Conservation (phyloP, 306 rosid species). For the Lupinus albus region DNA sequence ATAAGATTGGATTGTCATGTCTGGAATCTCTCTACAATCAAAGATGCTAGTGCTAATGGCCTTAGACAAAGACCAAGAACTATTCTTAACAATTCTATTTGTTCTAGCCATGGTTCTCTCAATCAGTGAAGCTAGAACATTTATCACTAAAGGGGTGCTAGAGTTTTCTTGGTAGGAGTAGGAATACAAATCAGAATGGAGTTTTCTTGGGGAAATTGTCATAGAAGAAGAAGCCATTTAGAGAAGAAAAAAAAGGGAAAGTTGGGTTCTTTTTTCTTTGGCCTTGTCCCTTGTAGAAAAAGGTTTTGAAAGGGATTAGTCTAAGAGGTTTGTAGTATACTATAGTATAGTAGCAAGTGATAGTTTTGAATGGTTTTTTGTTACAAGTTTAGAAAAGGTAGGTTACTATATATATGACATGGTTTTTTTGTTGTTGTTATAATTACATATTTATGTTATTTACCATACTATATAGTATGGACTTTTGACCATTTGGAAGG, state of each 20-base stretch:
- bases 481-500: slow-evolving; percentile 67
- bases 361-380: slow-evolving; percentile 22
- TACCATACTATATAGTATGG: too few species aligned
- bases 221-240: slow-evolving; percentile 50
- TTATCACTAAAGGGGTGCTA: slow-evolving; percentile 64
- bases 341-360: slow-evolving; percentile 12
- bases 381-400: not conserved
- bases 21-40: slow-evolving; percentile 78
- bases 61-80: slow-evolving; percentile 50
- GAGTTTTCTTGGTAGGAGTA: slow-evolving; percentile 68
- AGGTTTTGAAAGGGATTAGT: slow-evolving; percentile 5
- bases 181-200: slow-evolving; percentile 74
- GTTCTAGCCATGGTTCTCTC: slow-evolving; percentile 86
- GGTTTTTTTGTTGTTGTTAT: too few species aligned
- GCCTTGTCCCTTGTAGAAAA: not conserved
- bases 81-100: slow-evolving; percentile 63
- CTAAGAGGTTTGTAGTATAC: not conserved
- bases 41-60: slow-evolving; percentile 56
- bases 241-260: slow-evolving; percentile 29
- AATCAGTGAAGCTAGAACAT: slow-evolving; percentile 81
- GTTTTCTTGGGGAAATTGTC: slow-evolving; percentile 79
- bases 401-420: too few species aligned
- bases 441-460: too few species aligned
- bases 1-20: slow-evolving; percentile 73
- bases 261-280: not conserved